These are phyloP conservation scores for Rostrohypoxylon terebratum DNA, from an alignment of 495 filamentous ascomycete species.

Conservation along the genomic window DNA sequence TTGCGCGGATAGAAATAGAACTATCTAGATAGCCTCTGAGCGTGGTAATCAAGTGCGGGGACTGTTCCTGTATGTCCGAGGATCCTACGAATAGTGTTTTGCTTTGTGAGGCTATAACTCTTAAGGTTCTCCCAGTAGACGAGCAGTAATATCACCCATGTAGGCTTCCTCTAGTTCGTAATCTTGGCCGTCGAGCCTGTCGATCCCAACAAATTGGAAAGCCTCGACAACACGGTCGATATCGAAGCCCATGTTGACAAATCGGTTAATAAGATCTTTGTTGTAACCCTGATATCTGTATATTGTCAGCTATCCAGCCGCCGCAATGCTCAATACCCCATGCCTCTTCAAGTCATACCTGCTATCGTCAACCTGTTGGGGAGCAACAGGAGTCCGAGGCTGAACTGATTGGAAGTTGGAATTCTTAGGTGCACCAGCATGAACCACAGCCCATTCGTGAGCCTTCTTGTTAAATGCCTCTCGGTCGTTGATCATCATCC, in stretches of 20 bases:
- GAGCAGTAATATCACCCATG: constrained; percentile 88
- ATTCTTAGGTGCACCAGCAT: constrained; percentile 80
- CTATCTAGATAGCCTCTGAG: constrained; percentile 3
- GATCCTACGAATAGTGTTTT: neutral
- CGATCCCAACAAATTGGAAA: constrained; percentile 84
- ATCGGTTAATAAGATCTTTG: constrained; percentile 86
- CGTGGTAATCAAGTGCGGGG: neutral
- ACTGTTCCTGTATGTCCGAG: neutral
- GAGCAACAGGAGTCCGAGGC: constrained; percentile 27
- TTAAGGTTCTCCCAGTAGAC: constrained; percentile 78
- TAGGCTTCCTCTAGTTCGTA: constrained; percentile 87
- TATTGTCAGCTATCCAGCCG: constrained; percentile 3
- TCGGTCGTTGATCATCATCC: constrained; percentile 84
- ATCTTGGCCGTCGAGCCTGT: constrained; percentile 78
- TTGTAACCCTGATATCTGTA: constrained; percentile 89
- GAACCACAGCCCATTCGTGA: constrained; percentile 86
- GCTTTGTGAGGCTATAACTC: neutral
- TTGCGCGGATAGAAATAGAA: constrained; percentile 5
- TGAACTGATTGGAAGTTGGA: constrained; percentile 45
- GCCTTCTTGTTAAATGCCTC: constrained; percentile 85
- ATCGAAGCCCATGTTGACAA: constrained; percentile 93
- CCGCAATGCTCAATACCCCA: neutral
- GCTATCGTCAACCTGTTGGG: constrained; percentile 51
- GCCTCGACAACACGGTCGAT: constrained; percentile 87
- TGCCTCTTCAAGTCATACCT: constrained; percentile 47